These are phyloP conservation scores for Cladobotryum protrusum DNA, from an alignment of 2,329 filamentous ascomycete genomes.

Conservation along the genomic window DNA sequence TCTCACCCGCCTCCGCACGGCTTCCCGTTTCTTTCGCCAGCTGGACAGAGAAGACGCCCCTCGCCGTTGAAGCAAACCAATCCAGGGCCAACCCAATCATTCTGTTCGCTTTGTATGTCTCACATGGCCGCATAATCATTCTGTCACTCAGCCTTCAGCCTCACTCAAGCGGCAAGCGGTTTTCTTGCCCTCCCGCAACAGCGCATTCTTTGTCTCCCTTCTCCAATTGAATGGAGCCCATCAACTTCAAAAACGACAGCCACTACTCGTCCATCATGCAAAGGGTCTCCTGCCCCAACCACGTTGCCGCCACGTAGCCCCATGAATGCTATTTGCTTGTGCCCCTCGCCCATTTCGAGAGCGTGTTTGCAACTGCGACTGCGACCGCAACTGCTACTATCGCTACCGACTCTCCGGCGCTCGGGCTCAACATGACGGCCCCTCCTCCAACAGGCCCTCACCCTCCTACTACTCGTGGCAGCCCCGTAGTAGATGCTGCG, in stretches of 20 bases:
- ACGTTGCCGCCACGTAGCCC: slow-evolving; percentile 13
- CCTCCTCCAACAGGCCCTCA: neutral
- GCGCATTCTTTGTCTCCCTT: neutral
- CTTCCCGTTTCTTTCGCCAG: slow-evolving; percentile 5
- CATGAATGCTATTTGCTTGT: too few relatives aligned
- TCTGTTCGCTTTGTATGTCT: neutral
- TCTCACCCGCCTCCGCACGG: slow-evolving; percentile 9
- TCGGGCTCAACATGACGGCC: neutral
- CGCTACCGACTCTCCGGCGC: slow-evolving; percentile 9
- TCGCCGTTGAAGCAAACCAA: slow-evolving; percentile 4
- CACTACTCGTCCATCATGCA: slow-evolving; percentile 16
- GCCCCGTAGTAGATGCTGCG: neutral
- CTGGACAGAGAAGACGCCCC: slow-evolving; percentile 1
- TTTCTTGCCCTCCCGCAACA: neutral
- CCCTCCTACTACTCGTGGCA: neutral
- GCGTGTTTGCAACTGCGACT: slow-evolving; percentile 22
- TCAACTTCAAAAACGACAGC: slow-evolving; percentile 5
- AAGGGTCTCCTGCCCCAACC: slow-evolving; percentile 15
- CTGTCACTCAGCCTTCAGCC: slow-evolving; percentile 1
- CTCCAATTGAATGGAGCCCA: slow-evolving; percentile 15
- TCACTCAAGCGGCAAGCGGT: neutral
- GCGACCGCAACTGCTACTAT: neutral
- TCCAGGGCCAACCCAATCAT: neutral
- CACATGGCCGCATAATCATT: slow-evolving; percentile 16
- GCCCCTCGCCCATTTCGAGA: slow-evolving; percentile 3